These are phyloP conservation scores for Phytophthora cryptogea DNA, from an alignment of 352 stramenopile species.

Conservation along the genomic window DNA sequence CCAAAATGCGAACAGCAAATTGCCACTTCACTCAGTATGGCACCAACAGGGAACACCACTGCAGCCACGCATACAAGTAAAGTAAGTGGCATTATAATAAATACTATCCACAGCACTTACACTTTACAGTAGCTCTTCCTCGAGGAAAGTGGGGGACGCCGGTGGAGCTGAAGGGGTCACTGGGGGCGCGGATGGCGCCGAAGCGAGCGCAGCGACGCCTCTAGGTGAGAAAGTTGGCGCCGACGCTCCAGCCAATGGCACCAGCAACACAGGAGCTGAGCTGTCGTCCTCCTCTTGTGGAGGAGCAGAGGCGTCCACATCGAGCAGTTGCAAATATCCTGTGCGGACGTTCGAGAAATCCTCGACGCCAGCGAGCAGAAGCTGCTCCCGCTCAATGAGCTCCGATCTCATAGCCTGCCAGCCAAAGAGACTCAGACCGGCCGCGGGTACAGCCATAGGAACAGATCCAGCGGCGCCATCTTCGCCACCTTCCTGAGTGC, in stretches of 20 bases:
- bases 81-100: constrained; percentile 32
- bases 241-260: constrained; percentile 41
- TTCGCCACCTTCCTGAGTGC: constrained; percentile 9
- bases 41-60: background rate
- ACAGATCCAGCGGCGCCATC: constrained; percentile 14
- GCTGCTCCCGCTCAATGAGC: constrained; percentile 53
- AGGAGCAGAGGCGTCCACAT: constrained; percentile 44
- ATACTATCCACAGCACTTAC: constrained; percentile 36
- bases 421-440: constrained; percentile 49
- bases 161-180: constrained; percentile 21
- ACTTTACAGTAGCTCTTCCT: constrained; percentile 36
- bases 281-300: constrained; percentile 36
- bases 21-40: background rate
- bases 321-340: constrained; percentile 59
- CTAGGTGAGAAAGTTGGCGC: constrained; percentile 37
- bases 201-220: constrained; percentile 10
- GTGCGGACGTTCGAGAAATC: constrained; percentile 48
- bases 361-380: constrained; percentile 43
- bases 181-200: constrained; percentile 20
- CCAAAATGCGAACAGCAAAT: constrained; percentile 23
- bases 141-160: constrained; percentile 17
- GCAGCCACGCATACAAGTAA: background rate
- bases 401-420: constrained; percentile 57
- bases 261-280: constrained; percentile 36
- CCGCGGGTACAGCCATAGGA: constrained; percentile 16